phyloP scores from a whole-genome alignment of 306 rosid genomes.

The Rosa multiflora region DNA sequence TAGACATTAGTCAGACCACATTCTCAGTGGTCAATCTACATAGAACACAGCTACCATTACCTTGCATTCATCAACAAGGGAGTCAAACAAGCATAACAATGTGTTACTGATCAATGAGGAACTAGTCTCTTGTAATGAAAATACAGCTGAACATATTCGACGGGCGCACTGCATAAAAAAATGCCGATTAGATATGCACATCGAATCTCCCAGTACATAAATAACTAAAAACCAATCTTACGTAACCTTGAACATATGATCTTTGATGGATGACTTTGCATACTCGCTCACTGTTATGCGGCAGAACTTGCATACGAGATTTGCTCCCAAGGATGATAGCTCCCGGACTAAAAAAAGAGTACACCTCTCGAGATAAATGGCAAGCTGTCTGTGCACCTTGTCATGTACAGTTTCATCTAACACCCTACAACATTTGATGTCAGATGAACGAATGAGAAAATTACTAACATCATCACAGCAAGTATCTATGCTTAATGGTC shows the following conservation, averaged over 20 bases:
- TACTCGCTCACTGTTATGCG: constrained; percentile 47
- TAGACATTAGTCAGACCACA: background rate
- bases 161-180: constrained; percentile 56
- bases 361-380: constrained; percentile 53
- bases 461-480: background rate
- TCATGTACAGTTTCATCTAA: constrained; percentile 58
- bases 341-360: constrained; percentile 49
- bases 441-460: constrained; percentile 15
- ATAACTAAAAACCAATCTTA: constrained; percentile 16
- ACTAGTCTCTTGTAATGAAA: constrained; percentile 38
- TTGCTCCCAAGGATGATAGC: constrained; percentile 28
- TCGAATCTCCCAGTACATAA: background rate
- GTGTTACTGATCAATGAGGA: constrained; percentile 39
- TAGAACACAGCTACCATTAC: constrained; percentile 35
- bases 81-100: constrained; percentile 45
- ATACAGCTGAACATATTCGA: constrained; percentile 56
- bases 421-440: constrained; percentile 42
- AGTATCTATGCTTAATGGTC: background rate
- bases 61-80: constrained; percentile 51
- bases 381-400: constrained; percentile 59
- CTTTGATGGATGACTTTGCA: constrained; percentile 60
- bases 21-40: background rate
- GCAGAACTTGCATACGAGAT: constrained; percentile 41
- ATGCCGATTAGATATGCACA: constrained; percentile 28
- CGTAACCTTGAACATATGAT: constrained; percentile 67